phyloP scores from a whole-genome alignment of 2,329 filamentous ascomycete species.

The Neurospora sp. region DNA sequence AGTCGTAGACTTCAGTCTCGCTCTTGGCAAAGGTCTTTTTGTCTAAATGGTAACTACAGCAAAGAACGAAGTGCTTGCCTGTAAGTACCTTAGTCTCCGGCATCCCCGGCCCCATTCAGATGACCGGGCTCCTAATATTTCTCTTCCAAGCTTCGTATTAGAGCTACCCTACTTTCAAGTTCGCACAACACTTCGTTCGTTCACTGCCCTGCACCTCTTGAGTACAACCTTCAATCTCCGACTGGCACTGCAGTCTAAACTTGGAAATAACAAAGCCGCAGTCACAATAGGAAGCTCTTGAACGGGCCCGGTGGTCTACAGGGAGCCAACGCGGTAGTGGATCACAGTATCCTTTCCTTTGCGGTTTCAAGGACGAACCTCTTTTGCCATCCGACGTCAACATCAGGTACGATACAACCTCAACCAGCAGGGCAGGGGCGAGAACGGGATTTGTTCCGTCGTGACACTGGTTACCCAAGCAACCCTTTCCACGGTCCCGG shows the following conservation, averaged over 20 bases:
- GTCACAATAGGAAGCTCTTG: background rate
- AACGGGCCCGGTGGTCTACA: too few species aligned
- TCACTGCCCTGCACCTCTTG: too few species aligned
- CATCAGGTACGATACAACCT: background rate
- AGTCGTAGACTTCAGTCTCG: background rate
- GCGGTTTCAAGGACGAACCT: too few species aligned
- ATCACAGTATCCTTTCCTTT: too few species aligned
- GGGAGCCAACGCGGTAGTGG: too few species aligned
- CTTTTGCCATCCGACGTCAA: background rate
- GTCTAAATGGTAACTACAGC: background rate
- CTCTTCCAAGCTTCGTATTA: background rate
- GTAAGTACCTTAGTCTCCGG: background rate
- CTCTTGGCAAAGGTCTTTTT: background rate
- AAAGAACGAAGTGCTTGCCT: background rate
- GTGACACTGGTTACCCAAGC: background rate
- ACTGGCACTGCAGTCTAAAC: background rate
- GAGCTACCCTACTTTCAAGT: too few species aligned
- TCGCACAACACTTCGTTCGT: too few species aligned
- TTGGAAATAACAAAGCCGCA: background rate
- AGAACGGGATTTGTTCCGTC: background rate
- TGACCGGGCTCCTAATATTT: background rate
- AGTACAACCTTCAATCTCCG: background rate
- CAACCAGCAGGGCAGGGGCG: background rate
- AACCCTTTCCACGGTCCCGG: background rate
- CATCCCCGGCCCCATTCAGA: background rate